Evolutionary conservation across 129 eudicot species (phyloP), one percentile per base, ranked within the genome.

Genomic region (Dittrichia graveolens): DNA sequence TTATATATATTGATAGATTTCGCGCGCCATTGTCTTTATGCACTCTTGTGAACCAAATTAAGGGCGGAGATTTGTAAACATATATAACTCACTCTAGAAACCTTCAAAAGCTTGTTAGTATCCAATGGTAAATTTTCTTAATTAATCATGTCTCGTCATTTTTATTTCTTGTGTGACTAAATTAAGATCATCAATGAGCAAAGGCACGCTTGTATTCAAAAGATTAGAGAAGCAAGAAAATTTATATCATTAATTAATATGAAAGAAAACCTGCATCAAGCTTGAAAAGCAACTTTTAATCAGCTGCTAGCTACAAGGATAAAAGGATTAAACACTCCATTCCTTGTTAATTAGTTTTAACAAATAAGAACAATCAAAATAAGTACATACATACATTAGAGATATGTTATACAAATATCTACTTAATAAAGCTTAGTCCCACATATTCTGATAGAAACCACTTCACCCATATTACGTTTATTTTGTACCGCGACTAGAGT

Each of bases 401-500:
- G 12, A 60, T 48, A 68, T 69, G 65, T 61, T 69, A 69, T 60
- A 77, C n/a, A 76, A 61, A 14, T 69, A 48, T 58, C 64, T 69
- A 41, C 64, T 77, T 61, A 74, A 59, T 39, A 67, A 60, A 61
- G 43, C 67, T 37, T 61, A 73, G 16, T 65, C 65, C 42, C 1
- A 48, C 65, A 54, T n/a, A 76, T 56, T 50, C 52, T 75, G 78
- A 10, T n/a, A 45, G 56, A 77, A 49, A 40, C 56, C 79, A 53
- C 37, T 46, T 63, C 41, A 76, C 63, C 80, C 71, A 67, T 69
- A 66, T 44, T 67, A 44, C 46, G 48, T 76, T 82, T 82, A 79
- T 79, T 78, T 78, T 59, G 58, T 72, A 81, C 84, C 78, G 35
- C 69, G 81, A 83, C 81, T 49, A 73, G 56, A 63, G 40, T 61